Conservation (phyloP, 768 basidiomycete genomes). For the Tulasnella sp. region DNA sequence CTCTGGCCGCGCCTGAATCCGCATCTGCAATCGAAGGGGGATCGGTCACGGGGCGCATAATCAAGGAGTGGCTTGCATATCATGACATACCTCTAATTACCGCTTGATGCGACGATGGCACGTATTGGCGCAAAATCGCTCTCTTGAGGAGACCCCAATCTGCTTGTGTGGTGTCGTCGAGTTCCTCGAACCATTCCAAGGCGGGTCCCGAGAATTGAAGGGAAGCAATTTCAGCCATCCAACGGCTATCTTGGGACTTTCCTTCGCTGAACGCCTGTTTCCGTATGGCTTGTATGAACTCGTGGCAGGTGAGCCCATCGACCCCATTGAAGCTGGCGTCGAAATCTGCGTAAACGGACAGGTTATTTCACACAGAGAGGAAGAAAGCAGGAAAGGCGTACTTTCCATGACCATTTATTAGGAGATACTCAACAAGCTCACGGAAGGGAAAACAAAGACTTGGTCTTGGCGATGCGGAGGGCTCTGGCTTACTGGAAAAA, state of each 20-base stretch:
- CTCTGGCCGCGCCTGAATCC: not conserved
- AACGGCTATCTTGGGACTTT: not conserved
- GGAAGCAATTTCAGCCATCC: conserved; percentile 7
- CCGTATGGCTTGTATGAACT: not conserved
- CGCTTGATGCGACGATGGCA: not conserved
- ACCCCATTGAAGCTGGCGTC: not conserved
- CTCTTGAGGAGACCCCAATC: not conserved
- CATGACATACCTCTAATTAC: not conserved
- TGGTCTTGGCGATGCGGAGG: not conserved
- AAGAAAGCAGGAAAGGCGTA: not conserved
- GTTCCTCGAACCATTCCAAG: not conserved
- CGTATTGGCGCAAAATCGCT: not conserved
- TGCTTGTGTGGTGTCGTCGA: not conserved
- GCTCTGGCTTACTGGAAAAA: too few species aligned
- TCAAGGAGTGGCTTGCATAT: not conserved
- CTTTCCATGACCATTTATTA: not conserved
- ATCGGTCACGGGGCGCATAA: not conserved
- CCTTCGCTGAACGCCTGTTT: not conserved
- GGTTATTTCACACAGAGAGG: too few species aligned
- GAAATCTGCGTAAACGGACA: too few species aligned
- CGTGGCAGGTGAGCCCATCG: not conserved
- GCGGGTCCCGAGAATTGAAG: not conserved
- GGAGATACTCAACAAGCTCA: not conserved
- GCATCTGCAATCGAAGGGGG: not conserved
- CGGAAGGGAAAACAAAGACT: not conserved